These are phyloP conservation scores for Daldinia grandis DNA, from an alignment of 495 filamentous ascomycete genomes.

Conservation along the genomic window DNA sequence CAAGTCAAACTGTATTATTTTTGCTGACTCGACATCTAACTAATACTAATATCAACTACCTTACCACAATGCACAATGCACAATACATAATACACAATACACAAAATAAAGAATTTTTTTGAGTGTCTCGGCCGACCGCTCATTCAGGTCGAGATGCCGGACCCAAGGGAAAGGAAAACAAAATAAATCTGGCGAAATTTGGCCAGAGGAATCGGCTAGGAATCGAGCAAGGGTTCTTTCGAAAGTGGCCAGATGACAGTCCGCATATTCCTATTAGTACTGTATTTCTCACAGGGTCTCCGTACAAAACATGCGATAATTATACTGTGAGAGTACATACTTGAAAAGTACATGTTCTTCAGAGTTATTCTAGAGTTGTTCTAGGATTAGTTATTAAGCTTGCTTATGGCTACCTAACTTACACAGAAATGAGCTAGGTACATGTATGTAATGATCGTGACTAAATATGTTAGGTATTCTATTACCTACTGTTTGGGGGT, in stretches of 20 bases:
- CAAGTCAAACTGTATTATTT: not conserved
- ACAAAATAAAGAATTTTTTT: not conserved
- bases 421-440: not conserved
- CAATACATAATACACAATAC: not conserved
- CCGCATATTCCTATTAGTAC: constrained; percentile 3
- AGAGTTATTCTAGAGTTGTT: not conserved
- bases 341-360: not conserved
- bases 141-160: not conserved
- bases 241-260: constrained; percentile 4
- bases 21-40: not conserved
- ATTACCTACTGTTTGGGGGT: not conserved
- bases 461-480: not conserved
- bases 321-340: not conserved
- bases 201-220: not conserved
- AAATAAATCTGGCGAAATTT: constrained; percentile 6
- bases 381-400: not conserved
- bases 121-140: not conserved
- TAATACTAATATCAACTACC: not conserved
- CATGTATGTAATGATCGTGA: not conserved
- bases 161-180: not conserved
- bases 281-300: not conserved
- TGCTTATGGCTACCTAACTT: not conserved
- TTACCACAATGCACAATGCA: not conserved
- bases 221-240: constrained; percentile 7
- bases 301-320: not conserved